Evolutionary conservation across 106 monocot species (phyloP).

Genomic region (Dioscorea alata): DNA sequence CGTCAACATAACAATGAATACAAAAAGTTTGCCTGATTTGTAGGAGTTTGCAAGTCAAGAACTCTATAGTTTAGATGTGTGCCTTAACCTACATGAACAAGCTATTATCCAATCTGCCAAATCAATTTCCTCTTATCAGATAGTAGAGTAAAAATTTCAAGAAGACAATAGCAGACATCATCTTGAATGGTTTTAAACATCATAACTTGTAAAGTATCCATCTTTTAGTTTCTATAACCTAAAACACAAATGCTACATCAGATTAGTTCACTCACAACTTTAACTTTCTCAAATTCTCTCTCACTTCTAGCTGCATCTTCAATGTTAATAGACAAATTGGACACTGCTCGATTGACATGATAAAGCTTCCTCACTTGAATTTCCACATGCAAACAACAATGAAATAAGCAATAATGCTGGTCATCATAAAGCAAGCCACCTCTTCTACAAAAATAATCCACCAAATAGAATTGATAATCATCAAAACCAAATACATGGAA

Average conservation of each 20-base stretch:
- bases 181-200: no score
- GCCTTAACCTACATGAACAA: conserved; percentile 81
- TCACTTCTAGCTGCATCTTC: conserved; percentile 93
- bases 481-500: not conserved
- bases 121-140: not conserved
- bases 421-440: not conserved
- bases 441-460: not conserved
- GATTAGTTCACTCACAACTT: not conserved
- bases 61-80: conserved; percentile 75
- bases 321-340: conserved; percentile 71
- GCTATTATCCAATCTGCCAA: conserved; percentile 58
- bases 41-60: conserved; percentile 75
- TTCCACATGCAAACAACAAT: conserved; percentile 47
- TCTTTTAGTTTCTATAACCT: no score
- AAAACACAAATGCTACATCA: no score
- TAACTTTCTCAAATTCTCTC: conserved; percentile 58
- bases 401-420: not conserved
- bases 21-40: conserved; percentile 75
- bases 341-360: conserved; percentile 60
- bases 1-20: conserved; percentile 44
- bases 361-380: conserved; percentile 79
- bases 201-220: no score
- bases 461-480: not conserved
- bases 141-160: no score
- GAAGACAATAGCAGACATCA: no score